These are phyloP conservation scores for Phyllosticta ampelicida DNA, from an alignment of 2,329 filamentous ascomycete genomes.

Conservation along the genomic window DNA sequence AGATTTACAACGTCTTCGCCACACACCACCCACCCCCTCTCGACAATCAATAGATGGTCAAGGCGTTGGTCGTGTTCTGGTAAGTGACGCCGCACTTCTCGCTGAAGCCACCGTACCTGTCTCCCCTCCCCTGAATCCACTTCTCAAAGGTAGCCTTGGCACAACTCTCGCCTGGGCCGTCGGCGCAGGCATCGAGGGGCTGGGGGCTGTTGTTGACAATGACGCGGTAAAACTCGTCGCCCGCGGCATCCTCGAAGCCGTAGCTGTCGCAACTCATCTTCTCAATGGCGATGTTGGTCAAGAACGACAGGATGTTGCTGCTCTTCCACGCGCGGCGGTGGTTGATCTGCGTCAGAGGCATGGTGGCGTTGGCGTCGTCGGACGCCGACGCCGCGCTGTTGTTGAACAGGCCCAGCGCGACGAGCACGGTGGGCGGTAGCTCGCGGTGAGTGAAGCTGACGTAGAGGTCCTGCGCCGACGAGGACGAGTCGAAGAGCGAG, in stretches of 20 bases:
- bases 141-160: constrained; percentile 32
- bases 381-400: constrained; percentile 47
- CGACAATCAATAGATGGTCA: constrained; percentile 22
- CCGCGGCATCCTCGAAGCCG: constrained; percentile 36
- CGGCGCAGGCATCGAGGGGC: constrained; percentile 36
- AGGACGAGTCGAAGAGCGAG: constrained; percentile 34
- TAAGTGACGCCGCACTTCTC: constrained; percentile 33
- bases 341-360: constrained; percentile 54
- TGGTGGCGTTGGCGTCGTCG: constrained; percentile 49
- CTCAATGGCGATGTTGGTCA: constrained; percentile 57
- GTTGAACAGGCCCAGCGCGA: constrained; percentile 60
- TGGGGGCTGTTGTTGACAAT: constrained; percentile 43
- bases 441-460: constrained; percentile 61
- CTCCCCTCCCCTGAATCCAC: constrained; percentile 33
- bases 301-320: constrained; percentile 52
- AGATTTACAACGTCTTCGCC: constrained; percentile 18
- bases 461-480: constrained; percentile 46
- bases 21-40: neutral
- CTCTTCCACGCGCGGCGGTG: constrained; percentile 53
- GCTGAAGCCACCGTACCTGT: constrained; percentile 34
- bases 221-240: constrained; percentile 40
- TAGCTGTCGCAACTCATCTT: constrained; percentile 51
- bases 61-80: constrained; percentile 32
- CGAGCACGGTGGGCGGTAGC: constrained; percentile 54
- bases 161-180: constrained; percentile 43